A percentile compares a stretch with the other conserved stretches of the same genome.
Conservation (phyloP, 257 asterid species). For the Salvia miltiorrhiza region DNA sequence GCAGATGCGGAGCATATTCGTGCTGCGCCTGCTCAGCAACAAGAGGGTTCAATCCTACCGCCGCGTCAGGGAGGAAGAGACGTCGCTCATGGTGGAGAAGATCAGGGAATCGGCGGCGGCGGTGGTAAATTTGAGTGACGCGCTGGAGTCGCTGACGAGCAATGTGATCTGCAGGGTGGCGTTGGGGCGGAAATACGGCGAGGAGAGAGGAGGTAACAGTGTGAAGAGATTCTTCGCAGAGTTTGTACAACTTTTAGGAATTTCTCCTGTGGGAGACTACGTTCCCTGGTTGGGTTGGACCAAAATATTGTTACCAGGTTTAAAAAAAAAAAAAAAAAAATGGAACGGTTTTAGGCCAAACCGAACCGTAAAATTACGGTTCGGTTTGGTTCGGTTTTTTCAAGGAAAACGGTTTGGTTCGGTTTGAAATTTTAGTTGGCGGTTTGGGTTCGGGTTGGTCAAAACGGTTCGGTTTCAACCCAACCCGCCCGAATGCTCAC, state of each 20-base stretch:
- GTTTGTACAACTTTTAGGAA: background rate
- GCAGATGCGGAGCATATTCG: background rate
- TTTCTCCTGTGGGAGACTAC: background rate
- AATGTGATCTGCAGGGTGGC: constrained; percentile 40
- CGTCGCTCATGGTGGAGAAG: constrained; percentile 33
- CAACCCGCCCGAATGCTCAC: too few species aligned
- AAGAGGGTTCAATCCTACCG: constrained; percentile 40
- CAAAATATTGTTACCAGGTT: too few species aligned
- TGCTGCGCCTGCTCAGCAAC: constrained; percentile 30
- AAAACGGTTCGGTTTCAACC: too few species aligned
- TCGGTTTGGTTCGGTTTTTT: too few species aligned
- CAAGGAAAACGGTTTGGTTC: too few species aligned
- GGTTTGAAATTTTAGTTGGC: too few species aligned
- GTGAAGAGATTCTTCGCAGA: background rate
- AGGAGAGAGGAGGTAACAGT: too few species aligned
- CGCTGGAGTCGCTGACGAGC: constrained; percentile 19
- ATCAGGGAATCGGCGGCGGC: constrained; percentile 7
- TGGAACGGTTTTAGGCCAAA: too few species aligned
- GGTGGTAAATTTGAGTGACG: constrained; percentile 31
- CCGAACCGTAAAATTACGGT: too few species aligned
- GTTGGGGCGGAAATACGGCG: constrained; percentile 25
- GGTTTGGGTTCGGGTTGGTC: too few species aligned
- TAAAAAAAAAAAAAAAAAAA: too few species aligned
- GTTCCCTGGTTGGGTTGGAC: background rate
- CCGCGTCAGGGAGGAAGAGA: too few species aligned